These are phyloP conservation scores for Phytopythium delawarense DNA, from an alignment of 352 stramenopile species.

Conservation along the genomic window DNA sequence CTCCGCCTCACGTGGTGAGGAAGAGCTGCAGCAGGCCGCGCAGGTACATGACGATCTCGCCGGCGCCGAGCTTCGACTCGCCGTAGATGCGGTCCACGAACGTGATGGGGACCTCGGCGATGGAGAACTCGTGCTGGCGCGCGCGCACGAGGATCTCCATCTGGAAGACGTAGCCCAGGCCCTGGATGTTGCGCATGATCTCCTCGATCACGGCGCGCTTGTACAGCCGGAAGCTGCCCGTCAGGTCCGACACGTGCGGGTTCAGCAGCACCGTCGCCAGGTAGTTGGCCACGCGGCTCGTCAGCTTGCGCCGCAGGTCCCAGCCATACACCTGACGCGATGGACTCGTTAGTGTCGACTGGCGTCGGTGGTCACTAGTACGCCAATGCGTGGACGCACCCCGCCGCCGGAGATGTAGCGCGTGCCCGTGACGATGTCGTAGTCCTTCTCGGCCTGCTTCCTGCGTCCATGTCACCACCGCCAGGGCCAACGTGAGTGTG, in stretches of 20 bases:
- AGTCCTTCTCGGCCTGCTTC: slow-evolving; percentile 66
- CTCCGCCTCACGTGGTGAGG: slow-evolving; percentile 84
- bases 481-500: neutral
- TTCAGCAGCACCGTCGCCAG: slow-evolving; percentile 96
- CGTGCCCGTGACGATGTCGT: slow-evolving; percentile 96
- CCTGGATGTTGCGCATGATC: slow-evolving; percentile 90
- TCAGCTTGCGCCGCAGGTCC: slow-evolving; percentile 96
- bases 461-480: slow-evolving; percentile 14
- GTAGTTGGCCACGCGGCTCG: slow-evolving; percentile 96
- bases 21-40: slow-evolving; percentile 95
- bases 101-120: slow-evolving; percentile 96
- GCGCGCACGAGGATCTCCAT: slow-evolving; percentile 98
- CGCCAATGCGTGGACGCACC: slow-evolving; percentile 42
- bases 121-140: slow-evolving; percentile 87
- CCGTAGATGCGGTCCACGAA: slow-evolving; percentile 99
- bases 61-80: slow-evolving; percentile 96
- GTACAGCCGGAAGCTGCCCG: slow-evolving; percentile 97
- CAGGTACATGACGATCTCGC: slow-evolving; percentile 97
- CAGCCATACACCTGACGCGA: slow-evolving; percentile 90
- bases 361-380: neutral
- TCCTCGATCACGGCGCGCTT: slow-evolving; percentile 92
- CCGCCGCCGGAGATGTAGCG: slow-evolving; percentile 92
- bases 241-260: slow-evolving; percentile 95
- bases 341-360: neutral
- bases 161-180: slow-evolving; percentile 97